Percentiles rank a stretch among this genome's conserved stretches.
Evolutionary conservation across 371 early-diverging fungal genomes (phyloP).

Genomic region (Chytridium lagenaria): DNA sequence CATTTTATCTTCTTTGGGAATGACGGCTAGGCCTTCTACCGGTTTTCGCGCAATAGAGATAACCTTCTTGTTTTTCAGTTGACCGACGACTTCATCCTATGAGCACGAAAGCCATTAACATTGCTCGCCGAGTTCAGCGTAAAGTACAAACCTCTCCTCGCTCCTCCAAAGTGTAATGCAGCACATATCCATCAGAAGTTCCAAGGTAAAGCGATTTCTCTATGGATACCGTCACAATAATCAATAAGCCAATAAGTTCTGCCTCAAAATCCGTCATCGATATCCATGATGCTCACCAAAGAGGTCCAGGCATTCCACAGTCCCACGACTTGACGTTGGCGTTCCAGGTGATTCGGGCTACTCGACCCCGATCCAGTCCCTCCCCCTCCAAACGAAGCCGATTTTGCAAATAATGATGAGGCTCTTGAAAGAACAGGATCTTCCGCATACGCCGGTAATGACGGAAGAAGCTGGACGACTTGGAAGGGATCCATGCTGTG

Average conservation of each 20-base stretch:
- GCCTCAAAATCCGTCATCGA: neutral
- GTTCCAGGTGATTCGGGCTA: slow-evolving; percentile 24
- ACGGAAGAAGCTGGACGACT: neutral
- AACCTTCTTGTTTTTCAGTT: slow-evolving; percentile 58
- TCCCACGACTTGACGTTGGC: slow-evolving; percentile 13
- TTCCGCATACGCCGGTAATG: neutral
- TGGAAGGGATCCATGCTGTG: slow-evolving; percentile 8
- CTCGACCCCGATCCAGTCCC: neutral
- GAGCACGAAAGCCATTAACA: slow-evolving; percentile 21
- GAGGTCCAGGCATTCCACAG: slow-evolving; percentile 40
- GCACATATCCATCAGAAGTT: slow-evolving; percentile 73
- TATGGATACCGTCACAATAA: slow-evolving; percentile 32
- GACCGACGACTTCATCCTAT: slow-evolving; percentile 43
- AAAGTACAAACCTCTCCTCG: slow-evolving; percentile 19
- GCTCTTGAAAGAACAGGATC: neutral
- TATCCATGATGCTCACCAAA: slow-evolving; percentile 32
- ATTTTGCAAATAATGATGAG: slow-evolving; percentile 16
- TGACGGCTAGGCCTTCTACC: slow-evolving; percentile 69
- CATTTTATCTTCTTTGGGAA: slow-evolving; percentile 74
- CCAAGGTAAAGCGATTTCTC: slow-evolving; percentile 75
- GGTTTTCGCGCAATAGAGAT: slow-evolving; percentile 69
- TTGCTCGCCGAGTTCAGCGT: neutral
- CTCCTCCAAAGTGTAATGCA: slow-evolving; percentile 60
- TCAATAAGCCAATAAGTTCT: neutral
- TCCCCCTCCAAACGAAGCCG: neutral